Evolutionary conservation across 1,284 basidiomycete species (phyloP), one percentile per base, ranked within the genome.

Genomic region (Leccinum subspadiceum): DNA sequence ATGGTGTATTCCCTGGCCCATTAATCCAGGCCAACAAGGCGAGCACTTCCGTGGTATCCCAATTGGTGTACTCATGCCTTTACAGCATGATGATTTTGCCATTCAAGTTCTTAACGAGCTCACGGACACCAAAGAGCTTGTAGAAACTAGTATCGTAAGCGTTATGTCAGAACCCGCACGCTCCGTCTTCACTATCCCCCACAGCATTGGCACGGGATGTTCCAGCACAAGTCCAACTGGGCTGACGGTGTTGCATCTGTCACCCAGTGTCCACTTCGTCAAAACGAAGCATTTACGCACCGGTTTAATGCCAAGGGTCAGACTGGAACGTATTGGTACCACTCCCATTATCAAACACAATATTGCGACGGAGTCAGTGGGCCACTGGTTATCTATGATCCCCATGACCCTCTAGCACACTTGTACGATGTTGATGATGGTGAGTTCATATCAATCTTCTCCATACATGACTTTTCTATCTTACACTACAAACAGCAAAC

Each of bases 351-450:
- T 54, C 24, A 8, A 1, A 63, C 54, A 24, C 71, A 72, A 44
- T 80, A 82, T 59, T 81, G 79, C 57, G 80, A 82, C 57, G 81
- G 81, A 17, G 70, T 81, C 37, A 74, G 81, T 49, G 81, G 83
- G 1, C 69, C 75, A 4, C 26, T 73, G 12, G 72, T 79, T 8
- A 69, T 79, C 10, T 76, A 79, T 53, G 78, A 78, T 53, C 76
- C 73, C 1, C 2, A 70, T 1, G 77, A 79, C 54, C 78, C 77
- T 39, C 60, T 71, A 3, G 50, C 46, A 13, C 0, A 67, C 50
- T 53, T 78, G 39, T 78, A 78, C 13, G 77, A 79, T 39, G 64
- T 79, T n/a, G 78, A 79, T 58, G 64, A 78, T 61, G 73, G 77
- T 75, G 22, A 46, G 56, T 46, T 50, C 56, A 4, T 10, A 2